A percentile compares a stretch with the other conserved stretches of the same genome.
These are phyloP conservation scores for Morella rubra DNA, from an alignment of 306 rosid species.

Conservation along the genomic window DNA sequence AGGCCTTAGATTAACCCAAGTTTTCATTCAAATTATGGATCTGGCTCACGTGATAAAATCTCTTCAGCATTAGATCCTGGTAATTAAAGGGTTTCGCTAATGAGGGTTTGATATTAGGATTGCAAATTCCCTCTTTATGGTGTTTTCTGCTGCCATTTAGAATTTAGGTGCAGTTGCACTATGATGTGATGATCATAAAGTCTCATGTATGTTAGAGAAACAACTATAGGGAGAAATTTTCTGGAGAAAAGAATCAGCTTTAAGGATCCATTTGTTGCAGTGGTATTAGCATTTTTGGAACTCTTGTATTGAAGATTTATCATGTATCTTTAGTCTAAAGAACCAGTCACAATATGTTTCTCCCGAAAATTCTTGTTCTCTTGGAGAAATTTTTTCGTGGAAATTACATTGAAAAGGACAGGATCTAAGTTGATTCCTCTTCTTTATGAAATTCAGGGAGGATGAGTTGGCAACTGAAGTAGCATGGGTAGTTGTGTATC, in stretches of 20 bases:
- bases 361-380: neutral
- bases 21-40: neutral
- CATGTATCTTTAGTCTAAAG: neutral
- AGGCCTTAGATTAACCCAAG: neutral
- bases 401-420: neutral
- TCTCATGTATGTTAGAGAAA: neutral
- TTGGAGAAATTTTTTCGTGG: neutral
- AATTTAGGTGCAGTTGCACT: neutral
- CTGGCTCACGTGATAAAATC: neutral
- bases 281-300: neutral
- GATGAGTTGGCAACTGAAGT: conserved; percentile 94
- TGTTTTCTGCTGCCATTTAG: neutral
- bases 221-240: neutral
- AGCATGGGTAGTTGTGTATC: conserved; percentile 94
- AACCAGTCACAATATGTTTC: neutral
- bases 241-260: neutral
- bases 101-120: neutral
- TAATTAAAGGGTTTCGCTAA: neutral
- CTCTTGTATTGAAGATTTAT: neutral
- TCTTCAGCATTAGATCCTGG: neutral
- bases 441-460: conserved; percentile 58
- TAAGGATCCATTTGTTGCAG: neutral
- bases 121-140: neutral
- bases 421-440: conserved; percentile 2
- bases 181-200: neutral